These are phyloP conservation scores for Aspergillus avenaceus DNA, from an alignment of 495 filamentous ascomycete genomes.

Conservation along the genomic window DNA sequence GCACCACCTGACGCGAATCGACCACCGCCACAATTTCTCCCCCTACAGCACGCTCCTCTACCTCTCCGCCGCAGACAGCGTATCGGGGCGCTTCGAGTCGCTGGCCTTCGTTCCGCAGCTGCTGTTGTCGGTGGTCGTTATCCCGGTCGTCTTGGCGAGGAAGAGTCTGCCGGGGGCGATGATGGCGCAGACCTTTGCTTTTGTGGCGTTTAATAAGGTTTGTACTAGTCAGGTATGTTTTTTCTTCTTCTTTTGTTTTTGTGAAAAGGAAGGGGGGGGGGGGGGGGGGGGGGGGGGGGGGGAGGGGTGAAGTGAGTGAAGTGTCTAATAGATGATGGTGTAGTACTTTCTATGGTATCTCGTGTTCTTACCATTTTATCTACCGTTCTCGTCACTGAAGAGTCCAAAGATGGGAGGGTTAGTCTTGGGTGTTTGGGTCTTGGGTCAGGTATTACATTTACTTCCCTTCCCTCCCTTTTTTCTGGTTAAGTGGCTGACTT, in stretches of 20 bases:
- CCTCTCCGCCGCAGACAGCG: conserved; percentile 60
- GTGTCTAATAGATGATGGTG: conserved; percentile 2
- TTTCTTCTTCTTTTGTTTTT: neutral
- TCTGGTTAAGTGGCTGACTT: neutral
- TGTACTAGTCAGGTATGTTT: conserved; percentile 86
- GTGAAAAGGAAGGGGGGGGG: no score
- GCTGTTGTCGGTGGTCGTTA: conserved; percentile 64
- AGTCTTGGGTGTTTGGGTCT: conserved; percentile 67
- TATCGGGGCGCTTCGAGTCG: conserved; percentile 58
- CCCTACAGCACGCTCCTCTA: conserved; percentile 93
- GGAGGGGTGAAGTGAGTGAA: neutral
- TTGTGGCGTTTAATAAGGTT: conserved; percentile 97
- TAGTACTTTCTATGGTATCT: conserved; percentile 99
- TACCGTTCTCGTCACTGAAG: conserved; percentile 67
- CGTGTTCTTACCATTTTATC: conserved; percentile 85
- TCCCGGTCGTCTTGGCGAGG: conserved; percentile 80
- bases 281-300: no score
- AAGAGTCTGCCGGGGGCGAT: conserved; percentile 78
- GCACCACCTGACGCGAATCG: conserved; percentile 87
- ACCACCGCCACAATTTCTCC: conserved; percentile 97
- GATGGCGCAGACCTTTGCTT: conserved; percentile 98
- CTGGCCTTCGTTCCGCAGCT: conserved; percentile 88
- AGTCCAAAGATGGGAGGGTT: conserved; percentile 55
- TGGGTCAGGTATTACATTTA: conserved; percentile 47
- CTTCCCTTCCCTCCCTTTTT: neutral